Conservation (phyloP, 83 land plant species). For the Diphasiastrum complanatum region DNA sequence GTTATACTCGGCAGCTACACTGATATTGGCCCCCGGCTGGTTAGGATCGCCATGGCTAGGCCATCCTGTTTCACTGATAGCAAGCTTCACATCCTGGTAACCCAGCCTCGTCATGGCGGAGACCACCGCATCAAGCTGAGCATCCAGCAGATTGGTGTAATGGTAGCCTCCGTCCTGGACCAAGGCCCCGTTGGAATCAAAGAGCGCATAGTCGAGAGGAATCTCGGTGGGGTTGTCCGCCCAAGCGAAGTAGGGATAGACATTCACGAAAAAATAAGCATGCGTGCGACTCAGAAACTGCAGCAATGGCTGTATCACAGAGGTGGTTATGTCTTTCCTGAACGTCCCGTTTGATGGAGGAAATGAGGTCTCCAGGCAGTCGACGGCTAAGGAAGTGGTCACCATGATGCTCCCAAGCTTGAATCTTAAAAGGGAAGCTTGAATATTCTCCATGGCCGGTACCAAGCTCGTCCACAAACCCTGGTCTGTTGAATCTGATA, state of each 20-base stretch:
- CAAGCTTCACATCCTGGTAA: constrained; percentile 29
- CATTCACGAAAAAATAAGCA: constrained; percentile 52
- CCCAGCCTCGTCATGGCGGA: constrained; percentile 43
- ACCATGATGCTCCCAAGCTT: constrained; percentile 34
- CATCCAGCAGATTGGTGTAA: constrained; percentile 48
- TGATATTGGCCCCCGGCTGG: constrained; percentile 37
- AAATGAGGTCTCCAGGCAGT: constrained; percentile 38
- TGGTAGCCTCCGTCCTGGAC: constrained; percentile 32
- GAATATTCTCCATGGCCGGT: constrained; percentile 5
- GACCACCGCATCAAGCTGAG: constrained; percentile 57
- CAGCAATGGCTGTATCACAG: background rate
- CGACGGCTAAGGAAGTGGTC: constrained; percentile 51
- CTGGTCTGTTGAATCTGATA: background rate
- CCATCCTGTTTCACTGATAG: constrained; percentile 60
- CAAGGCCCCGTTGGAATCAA: too few relatives aligned
- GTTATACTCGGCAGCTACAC: constrained; percentile 55
- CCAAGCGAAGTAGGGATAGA: constrained; percentile 58
- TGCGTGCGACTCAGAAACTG: constrained; percentile 3
- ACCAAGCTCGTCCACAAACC: background rate
- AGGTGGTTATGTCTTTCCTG: background rate
- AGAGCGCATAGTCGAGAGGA: constrained; percentile 50
- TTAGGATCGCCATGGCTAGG: constrained; percentile 47
- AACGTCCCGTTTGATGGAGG: background rate
- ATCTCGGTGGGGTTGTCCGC: constrained; percentile 47
- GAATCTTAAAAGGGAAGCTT: constrained; percentile 14